These are phyloP conservation scores for Penicillium sp. DNA, from an alignment of 2,329 filamentous ascomycete genomes.

Conservation along the genomic window DNA sequence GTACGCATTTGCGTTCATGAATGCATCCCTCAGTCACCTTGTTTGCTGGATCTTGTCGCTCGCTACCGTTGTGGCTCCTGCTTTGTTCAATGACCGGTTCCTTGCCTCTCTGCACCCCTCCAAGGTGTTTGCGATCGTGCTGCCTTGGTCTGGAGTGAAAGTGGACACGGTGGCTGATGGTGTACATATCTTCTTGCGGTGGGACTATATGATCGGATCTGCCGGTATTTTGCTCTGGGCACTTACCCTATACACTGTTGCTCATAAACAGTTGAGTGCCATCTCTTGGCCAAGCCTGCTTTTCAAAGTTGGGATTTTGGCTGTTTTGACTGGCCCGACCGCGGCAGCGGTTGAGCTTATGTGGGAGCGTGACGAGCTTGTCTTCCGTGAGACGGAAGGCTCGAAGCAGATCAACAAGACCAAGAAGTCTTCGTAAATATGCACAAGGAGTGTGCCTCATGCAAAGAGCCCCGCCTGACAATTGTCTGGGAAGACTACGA, in stretches of 20 bases:
- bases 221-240: constrained; percentile 45
- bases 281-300: constrained; percentile 26
- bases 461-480: not conserved
- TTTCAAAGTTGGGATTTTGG: constrained; percentile 34
- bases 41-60: constrained; percentile 40
- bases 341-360: constrained; percentile 44
- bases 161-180: constrained; percentile 39
- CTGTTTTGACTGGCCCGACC: constrained; percentile 41
- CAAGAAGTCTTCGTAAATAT: constrained; percentile 24
- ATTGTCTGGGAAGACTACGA: not conserved
- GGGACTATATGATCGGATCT: constrained; percentile 46
- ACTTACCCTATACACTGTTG: constrained; percentile 32
- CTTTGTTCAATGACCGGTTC: constrained; percentile 32
- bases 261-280: constrained; percentile 25
- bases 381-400: constrained; percentile 34
- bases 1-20: constrained; percentile 40
- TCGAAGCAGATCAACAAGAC: constrained; percentile 27
- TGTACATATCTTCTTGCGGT: constrained; percentile 46
- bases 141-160: constrained; percentile 30
- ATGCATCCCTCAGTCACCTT: constrained; percentile 41
- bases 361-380: constrained; percentile 48
- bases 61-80: constrained; percentile 35
- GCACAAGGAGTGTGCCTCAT: no score
- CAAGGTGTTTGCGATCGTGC: constrained; percentile 35
- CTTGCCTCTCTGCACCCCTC: constrained; percentile 35